Evolutionary conservation across 306 rosid species (phyloP).

Genomic region (Dalbergia cochinchinensis): DNA sequence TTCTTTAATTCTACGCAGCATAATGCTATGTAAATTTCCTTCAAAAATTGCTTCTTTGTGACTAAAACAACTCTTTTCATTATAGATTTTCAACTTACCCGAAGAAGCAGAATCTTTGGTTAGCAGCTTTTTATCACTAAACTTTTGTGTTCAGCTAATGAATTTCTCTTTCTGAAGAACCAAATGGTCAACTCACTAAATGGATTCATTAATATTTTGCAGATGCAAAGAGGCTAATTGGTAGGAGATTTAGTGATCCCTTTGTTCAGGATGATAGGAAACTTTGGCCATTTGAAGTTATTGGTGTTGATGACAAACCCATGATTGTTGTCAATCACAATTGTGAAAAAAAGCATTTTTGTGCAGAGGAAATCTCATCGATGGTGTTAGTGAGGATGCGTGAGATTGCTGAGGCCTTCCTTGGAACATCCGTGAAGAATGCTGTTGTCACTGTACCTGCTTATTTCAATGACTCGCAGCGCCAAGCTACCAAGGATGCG

Average conservation of each 20-base stretch:
- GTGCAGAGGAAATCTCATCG: conserved; percentile 64
- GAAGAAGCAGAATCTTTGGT: not conserved
- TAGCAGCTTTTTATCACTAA: too few species aligned
- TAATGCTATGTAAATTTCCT: too few species aligned
- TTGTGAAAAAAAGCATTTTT: conserved; percentile 54
- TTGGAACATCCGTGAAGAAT: conserved; percentile 46
- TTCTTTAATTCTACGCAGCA: too few species aligned
- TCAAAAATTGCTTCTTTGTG: too few species aligned
- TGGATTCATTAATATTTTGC: too few species aligned
- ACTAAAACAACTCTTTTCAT: not conserved
- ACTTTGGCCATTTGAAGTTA: conserved; percentile 64
- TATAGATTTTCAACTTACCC: not conserved
- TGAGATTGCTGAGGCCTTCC: conserved; percentile 55
- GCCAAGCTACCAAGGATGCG: conserved; percentile 43
- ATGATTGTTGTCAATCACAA: conserved; percentile 57
- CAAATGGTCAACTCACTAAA: too few species aligned
- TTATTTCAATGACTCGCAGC: conserved; percentile 65
- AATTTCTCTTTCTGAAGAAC: too few species aligned
- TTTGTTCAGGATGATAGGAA: conserved; percentile 35
- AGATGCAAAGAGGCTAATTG: conserved; percentile 69
- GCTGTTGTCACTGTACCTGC: conserved; percentile 70
- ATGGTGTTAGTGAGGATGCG: conserved; percentile 61
- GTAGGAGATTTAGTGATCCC: conserved; percentile 51
- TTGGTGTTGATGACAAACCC: conserved; percentile 53
- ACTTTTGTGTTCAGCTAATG: too few species aligned